A percentile compares a stretch with the other conserved stretches of the same genome.
Evolutionary conservation across 176 grass and related monocot species (phyloP).

Genomic region (Hsuehochloa calcarea): DNA sequence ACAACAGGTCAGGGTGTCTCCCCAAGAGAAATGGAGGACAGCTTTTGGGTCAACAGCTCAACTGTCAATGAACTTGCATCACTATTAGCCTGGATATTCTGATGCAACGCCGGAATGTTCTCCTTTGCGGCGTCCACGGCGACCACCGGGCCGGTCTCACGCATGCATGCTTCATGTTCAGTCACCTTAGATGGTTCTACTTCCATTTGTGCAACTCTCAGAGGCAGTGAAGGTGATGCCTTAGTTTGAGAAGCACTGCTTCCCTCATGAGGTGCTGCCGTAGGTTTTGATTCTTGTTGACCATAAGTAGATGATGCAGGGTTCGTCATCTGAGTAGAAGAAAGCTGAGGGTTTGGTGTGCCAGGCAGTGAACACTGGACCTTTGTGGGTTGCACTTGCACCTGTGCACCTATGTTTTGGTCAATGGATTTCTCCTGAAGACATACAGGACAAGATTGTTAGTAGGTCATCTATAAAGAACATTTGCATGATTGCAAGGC

Average conservation of each 20-base stretch:
- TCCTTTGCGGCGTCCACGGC: slow-evolving; percentile 25
- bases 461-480: slow-evolving; percentile 15
- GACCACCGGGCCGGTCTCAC: not conserved
- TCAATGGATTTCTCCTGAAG: slow-evolving; percentile 58
- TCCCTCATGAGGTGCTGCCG: not conserved
- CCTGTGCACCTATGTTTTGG: slow-evolving; percentile 21
- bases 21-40: slow-evolving; percentile 33
- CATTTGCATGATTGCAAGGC: not conserved
- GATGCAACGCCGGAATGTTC: slow-evolving; percentile 30
- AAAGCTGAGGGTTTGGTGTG: slow-evolving; percentile 1
- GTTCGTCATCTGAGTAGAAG: slow-evolving; percentile 14
- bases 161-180: not conserved
- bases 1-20: not conserved
- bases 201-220: not conserved
- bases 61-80: not conserved
- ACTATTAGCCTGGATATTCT: slow-evolving; percentile 22
- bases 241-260: not conserved
- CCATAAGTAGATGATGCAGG: not conserved
- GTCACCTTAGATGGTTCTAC: not conserved
- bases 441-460: slow-evolving; percentile 1
- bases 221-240: not conserved
- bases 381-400: slow-evolving; percentile 28
- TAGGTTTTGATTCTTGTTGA: not conserved
- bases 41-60: slow-evolving; percentile 30
- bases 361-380: not conserved